Evolutionary conservation across 345 rosid species (phyloP).

Genomic region (Eucalyptus regnans): DNA sequence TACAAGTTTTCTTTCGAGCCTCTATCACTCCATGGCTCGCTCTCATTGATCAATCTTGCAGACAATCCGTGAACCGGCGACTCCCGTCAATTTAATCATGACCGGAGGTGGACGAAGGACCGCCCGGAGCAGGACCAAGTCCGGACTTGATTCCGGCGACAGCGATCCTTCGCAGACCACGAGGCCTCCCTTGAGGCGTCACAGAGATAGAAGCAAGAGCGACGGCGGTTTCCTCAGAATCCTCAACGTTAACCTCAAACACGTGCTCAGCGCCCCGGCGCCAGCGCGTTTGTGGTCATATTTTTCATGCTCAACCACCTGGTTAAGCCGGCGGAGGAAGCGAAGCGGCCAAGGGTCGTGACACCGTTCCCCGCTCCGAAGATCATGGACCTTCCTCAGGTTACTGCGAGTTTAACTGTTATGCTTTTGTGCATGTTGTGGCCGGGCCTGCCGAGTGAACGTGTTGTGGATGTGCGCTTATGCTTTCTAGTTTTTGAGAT

Average conservation of each 20-base stretch:
- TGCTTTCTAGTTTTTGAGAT: neutral
- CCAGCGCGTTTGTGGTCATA: constrained; percentile 11
- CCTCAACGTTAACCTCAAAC: constrained; percentile 19
- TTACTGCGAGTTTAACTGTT: neutral
- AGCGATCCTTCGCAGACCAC: constrained; percentile 3
- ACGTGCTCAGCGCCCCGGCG: constrained; percentile 18
- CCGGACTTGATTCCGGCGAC: constrained; percentile 14
- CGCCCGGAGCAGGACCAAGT: constrained; percentile 47
- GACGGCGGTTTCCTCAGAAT: constrained; percentile 12
- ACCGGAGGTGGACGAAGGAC: constrained; percentile 40
- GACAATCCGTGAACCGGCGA: neutral
- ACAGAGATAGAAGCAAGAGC: constrained; percentile 8
- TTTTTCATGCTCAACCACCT: constrained; percentile 20
- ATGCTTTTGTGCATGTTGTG: neutral
- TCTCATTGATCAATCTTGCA: neutral
- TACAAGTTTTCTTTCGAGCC: neutral
- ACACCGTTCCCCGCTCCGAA: constrained; percentile 82
- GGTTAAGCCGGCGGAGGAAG: constrained; percentile 15
- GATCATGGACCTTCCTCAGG: constrained; percentile 67
- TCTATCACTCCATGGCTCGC: neutral
- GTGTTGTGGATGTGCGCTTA: neutral
- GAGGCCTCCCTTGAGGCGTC: constrained; percentile 8
- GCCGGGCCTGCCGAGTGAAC: neutral
- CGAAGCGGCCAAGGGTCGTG: constrained; percentile 46
- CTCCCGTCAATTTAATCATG: constrained; percentile 12